Base-by-base conservation (phyloP, 352 stramenopile species). In the Phytophthora crassamura region DNA sequence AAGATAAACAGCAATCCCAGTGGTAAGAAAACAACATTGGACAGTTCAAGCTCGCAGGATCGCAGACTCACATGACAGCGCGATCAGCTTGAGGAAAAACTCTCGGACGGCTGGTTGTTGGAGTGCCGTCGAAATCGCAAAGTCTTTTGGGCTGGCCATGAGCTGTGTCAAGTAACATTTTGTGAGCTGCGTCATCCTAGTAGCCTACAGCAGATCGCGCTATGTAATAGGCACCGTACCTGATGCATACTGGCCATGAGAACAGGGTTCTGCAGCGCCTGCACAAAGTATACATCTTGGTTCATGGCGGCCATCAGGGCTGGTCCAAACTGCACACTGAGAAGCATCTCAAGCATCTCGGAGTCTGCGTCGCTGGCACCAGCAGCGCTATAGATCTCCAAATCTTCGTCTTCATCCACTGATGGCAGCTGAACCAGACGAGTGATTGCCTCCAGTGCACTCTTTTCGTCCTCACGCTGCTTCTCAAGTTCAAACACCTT, bases 41-140 rank as follows among this genome's bases (percentile, higher is more conserved):
- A 46, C 15, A 51, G 15, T 11, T 36, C 7, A 30, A 39, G 28
- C 10, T 53, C 20, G 46, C n/a, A 30, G 14, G 9, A 40, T 39
- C 6, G 53, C 7, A 7, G 25, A 74, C 75, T 52, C 48, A 89
- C 79, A 73, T 14, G 82, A 88, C 4, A 91, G 66, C 7, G 71
- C 78, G 43, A 91, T 86, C 51, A 91, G 79, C 35, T 84, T 82
- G 25, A 82, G 59, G 35, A 90, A 87, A 62, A 90, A 90, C 22
- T 89, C 78, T 12, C 69, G 67, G 11, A 88, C 63, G n/a, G 67
- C 20, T 40, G 79, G 62, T 7, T 73, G 72, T 41, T 71, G 64
- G 25, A 85, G 59, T 36, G 63, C 64, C 6, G 65, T 50, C 4
- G 73, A 64, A 3, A 59, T 69, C 11, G 69, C 69, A 45, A 90